Conservation (phyloP, 2,329 filamentous ascomycete species). For the Cercospora sojina region DNA sequence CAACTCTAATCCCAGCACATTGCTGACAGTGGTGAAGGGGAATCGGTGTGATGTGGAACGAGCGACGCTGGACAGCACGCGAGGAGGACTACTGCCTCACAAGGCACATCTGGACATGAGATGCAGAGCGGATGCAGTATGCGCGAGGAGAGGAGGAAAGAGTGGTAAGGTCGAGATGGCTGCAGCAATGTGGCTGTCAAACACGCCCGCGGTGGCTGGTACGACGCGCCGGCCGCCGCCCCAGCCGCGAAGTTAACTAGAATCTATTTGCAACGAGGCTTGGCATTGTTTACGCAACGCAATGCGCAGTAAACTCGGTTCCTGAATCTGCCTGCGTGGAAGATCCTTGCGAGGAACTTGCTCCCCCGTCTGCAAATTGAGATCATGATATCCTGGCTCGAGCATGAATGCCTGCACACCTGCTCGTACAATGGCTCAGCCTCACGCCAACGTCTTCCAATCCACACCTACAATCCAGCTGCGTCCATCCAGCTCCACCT, state of each 20-base stretch:
- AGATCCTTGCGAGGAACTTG: neutral
- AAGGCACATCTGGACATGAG: neutral
- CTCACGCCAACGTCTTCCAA: conserved; percentile 36
- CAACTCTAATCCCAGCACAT: conserved; percentile 7
- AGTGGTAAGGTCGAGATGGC: neutral
- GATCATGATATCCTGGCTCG: neutral
- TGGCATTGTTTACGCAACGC: conserved; percentile 1
- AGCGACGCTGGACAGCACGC: neutral
- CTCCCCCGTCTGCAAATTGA: neutral
- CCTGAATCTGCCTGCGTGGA: conserved; percentile 1
- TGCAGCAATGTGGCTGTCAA: conserved; percentile 1
- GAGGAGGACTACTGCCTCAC: neutral
- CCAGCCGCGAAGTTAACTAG: neutral
- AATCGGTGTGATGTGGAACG: conserved; percentile 1
- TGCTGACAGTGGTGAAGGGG: neutral
- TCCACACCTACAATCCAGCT: conserved; percentile 46
- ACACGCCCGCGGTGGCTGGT: neutral
- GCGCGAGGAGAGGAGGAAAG: neutral
- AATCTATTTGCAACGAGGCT: neutral
- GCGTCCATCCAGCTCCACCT: conserved; percentile 39
- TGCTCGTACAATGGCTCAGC: neutral
- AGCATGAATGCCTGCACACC: neutral
- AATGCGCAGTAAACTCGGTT: neutral
- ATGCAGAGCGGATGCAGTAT: neutral
- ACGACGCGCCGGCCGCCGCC: neutral